A percentile compares a stretch with the other conserved stretches of the same genome.
These are phyloP conservation scores for Leccinum fallax DNA, from an alignment of 1,284 basidiomycete genomes.

Conservation along the genomic window DNA sequence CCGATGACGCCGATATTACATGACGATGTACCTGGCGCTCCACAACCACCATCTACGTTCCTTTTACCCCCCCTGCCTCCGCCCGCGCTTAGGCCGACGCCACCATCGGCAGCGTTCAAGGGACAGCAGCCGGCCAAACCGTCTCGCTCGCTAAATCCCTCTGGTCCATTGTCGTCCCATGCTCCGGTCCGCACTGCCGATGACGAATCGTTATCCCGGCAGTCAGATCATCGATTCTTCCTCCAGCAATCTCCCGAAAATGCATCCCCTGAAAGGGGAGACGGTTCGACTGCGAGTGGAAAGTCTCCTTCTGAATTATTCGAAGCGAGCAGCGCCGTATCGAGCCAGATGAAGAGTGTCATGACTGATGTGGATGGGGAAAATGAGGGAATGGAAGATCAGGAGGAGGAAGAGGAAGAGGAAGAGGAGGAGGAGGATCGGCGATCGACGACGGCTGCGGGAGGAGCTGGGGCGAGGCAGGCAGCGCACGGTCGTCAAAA, in stretches of 20 bases:
- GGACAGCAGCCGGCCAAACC: slow-evolving; percentile 4
- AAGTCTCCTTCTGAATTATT: slow-evolving; percentile 37
- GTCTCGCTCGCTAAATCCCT: slow-evolving; percentile 1
- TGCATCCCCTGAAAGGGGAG: slow-evolving; percentile 36
- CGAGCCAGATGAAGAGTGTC: slow-evolving; percentile 41
- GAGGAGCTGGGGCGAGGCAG: slow-evolving; percentile 13
- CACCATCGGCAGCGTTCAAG: slow-evolving; percentile 1
- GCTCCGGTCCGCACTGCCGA: slow-evolving; percentile 24
- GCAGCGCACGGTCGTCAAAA: slow-evolving; percentile 11
- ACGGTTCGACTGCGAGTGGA: slow-evolving; percentile 32
- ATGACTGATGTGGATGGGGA: slow-evolving; percentile 25
- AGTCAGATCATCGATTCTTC: slow-evolving; percentile 46
- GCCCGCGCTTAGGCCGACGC: slow-evolving; percentile 16
- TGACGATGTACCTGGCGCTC: slow-evolving; percentile 16
- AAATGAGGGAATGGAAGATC: slow-evolving; percentile 18
- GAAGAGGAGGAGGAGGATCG: slow-evolving; percentile 28
- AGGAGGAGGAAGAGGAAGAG: slow-evolving; percentile 18
- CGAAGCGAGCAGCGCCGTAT: slow-evolving; percentile 40
- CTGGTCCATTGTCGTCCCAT: slow-evolving; percentile 7
- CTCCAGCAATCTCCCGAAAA: slow-evolving; percentile 46
- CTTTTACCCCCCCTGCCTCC: slow-evolving; percentile 36
- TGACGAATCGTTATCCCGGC: slow-evolving; percentile 20
- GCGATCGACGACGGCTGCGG: slow-evolving; percentile 22
- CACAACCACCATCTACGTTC: slow-evolving; percentile 30
- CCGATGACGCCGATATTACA: slow-evolving; percentile 48